phyloP scores from a whole-genome alignment of 2,329 filamentous ascomycete genomes.

The Penicillium sp. region DNA sequence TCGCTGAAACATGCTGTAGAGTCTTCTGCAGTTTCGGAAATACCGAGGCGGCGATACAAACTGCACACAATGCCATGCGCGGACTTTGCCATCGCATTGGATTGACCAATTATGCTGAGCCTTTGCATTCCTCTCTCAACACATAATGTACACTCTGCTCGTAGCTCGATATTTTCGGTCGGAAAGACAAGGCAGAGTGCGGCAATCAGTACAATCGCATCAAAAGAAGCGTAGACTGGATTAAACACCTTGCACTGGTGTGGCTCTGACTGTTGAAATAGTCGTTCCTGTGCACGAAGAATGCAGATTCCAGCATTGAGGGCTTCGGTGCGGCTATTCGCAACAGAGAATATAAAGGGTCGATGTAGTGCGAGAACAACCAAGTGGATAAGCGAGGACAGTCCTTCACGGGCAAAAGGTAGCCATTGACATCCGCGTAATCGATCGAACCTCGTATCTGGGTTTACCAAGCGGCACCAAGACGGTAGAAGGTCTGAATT shows the following conservation, averaged over 20 bases:
- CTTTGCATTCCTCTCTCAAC: constrained; percentile 14
- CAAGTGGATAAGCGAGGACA: constrained; percentile 17
- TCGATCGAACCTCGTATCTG: constrained; percentile 18
- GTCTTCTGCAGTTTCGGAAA: background rate
- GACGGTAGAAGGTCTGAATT: constrained; percentile 13
- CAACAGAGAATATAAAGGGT: constrained; percentile 19
- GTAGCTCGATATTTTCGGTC: constrained; percentile 1
- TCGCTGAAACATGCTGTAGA: background rate
- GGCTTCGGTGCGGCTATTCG: constrained; percentile 17
- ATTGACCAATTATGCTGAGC: constrained; percentile 12
- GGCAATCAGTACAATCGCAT: constrained; percentile 21
- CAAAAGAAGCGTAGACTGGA: constrained; percentile 22
- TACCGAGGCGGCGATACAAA: constrained; percentile 14
- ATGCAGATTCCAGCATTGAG: constrained; percentile 16
- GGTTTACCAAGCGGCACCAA: constrained; percentile 17
- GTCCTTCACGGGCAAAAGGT: constrained; percentile 14
- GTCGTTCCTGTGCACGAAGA: constrained; percentile 16
- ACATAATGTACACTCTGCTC: constrained; percentile 4
- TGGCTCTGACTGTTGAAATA: constrained; percentile 15
- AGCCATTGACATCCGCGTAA: constrained; percentile 16
- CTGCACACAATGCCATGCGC: constrained; percentile 15
- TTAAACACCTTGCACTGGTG: constrained; percentile 20
- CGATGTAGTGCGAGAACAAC: constrained; percentile 22
- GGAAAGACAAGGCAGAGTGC: constrained; percentile 15
- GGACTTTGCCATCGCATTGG: constrained; percentile 19